phyloP scores from a whole-genome alignment of 352 stramenopile genomes.

The Pythium apleroticum region DNA sequence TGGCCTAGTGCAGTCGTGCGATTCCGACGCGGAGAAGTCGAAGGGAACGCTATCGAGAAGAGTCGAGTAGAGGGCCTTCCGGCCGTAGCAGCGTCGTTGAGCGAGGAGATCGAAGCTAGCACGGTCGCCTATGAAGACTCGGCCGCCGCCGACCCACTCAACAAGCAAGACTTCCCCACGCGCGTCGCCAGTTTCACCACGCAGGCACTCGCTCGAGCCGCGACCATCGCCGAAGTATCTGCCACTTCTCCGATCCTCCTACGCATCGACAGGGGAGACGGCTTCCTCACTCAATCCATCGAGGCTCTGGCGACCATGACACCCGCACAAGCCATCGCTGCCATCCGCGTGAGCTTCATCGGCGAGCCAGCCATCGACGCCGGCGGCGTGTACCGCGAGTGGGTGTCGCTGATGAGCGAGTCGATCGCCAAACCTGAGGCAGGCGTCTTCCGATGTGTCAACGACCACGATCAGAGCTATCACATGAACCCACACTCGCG shows the following conservation, averaged over 20 bases:
- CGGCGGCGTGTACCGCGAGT: conserved; percentile 33
- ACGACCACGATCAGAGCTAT: conserved; percentile 53
- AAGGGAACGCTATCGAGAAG: no score
- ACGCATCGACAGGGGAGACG: background rate
- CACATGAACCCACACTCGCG: conserved; percentile 62
- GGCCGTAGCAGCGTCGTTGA: no score
- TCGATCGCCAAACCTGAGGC: conserved; percentile 39
- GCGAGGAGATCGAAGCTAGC: no score
- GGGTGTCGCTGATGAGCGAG: conserved; percentile 80
- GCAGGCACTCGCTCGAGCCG: no score
- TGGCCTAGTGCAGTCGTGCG: conserved; percentile 1
- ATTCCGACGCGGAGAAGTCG: background rate
- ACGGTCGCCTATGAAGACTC: background rate
- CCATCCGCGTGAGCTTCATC: conserved; percentile 3
- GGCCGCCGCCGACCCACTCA: background rate
- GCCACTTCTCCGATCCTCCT: no score
- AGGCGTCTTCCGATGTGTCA: conserved; percentile 55
- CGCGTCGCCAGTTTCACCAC: background rate
- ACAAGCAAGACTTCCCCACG: background rate
- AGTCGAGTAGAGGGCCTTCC: no score
- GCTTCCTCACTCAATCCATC: background rate
- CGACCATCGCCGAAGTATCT: no score
- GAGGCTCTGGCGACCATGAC: background rate
- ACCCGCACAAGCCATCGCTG: background rate
- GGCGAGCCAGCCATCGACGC: conserved; percentile 9